Evolutionary conservation across 306 rosid genomes (phyloP), one percentile per base, ranked within the genome.

Genomic region (Elaeagnus macrophylla): DNA sequence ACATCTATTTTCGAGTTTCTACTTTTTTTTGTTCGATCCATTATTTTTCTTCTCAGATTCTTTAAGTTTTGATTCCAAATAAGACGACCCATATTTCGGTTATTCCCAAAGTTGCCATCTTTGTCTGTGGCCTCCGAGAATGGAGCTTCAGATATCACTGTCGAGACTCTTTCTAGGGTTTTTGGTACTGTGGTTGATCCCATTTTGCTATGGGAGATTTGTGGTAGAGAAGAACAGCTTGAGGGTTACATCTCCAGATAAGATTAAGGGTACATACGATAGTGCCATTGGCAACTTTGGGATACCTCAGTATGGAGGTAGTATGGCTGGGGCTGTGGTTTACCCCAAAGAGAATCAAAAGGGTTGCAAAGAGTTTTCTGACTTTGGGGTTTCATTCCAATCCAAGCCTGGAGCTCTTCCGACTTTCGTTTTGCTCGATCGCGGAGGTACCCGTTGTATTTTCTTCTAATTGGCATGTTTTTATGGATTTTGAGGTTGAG

Each of bases 221-320:
- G 89, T 93, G 60, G 99, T 93, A 66, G 99, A 93, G 76, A 93
- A 93, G 83, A 93, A 93, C 67, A 93, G 95, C 76, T 73, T 93
- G 82, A 78, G 70, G 82, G 96, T 93, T 36, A 75, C 95, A 1
- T 87, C 99, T 46, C 99, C 99, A 7, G 99, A 84, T 5, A 64
- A 48, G 38, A 82, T 93, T 68, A 87, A 81, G 12, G 96, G 99
- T 9, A 79, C 69, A 0, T 63, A 87, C 58, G 94, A 93, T 36
- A 93, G 93, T 57, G 96, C 96, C 66, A 93, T 93, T 81, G 99
- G 99, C 0, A 93, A 93, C 88, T 93, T 93, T 48, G 99, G 99
- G 58, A 81, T 93, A 40, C 99, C 99, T 51, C 99, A 93, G 60
- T 93, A 93, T 67, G 99, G 99, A 6, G 99, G 96, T 7, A 93